Conservation (phyloP, 306 rosid species). For the Betula pendula region DNA sequence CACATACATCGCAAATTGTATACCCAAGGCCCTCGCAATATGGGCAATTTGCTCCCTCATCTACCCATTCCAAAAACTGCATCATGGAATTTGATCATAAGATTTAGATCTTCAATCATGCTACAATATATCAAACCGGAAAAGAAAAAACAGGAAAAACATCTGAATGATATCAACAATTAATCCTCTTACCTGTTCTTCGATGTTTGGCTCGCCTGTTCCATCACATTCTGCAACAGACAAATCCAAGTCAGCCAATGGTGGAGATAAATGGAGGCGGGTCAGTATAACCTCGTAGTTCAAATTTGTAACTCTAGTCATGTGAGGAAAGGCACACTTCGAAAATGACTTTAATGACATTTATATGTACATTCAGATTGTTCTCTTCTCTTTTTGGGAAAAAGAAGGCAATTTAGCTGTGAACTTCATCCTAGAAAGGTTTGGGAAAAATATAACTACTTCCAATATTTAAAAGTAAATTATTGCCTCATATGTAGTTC, state of each 20-base stretch:
- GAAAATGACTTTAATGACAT: background rate
- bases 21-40: constrained; percentile 86
- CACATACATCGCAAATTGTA: constrained; percentile 63
- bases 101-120: constrained; percentile 18
- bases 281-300: background rate
- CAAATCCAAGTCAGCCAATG: constrained; percentile 11
- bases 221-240: constrained; percentile 85
- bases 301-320: background rate
- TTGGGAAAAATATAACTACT: background rate
- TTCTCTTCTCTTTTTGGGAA: background rate
- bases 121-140: background rate
- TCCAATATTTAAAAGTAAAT: too few species aligned
- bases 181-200: constrained; percentile 77
- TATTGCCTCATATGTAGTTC: too few species aligned
- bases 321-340: background rate
- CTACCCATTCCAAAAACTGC: constrained; percentile 97
- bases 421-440: background rate
- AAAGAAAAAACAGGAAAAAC: background rate
- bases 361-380: background rate
- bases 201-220: constrained; percentile 82
- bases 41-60: constrained; percentile 69
- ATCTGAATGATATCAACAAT: constrained; percentile 13
- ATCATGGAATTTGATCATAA: constrained; percentile 24
- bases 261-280: background rate
- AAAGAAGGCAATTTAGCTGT: background rate